Base-by-base conservation (phyloP, 2,329 filamentous ascomycete species). In the Setomelanomma holmii region DNA sequence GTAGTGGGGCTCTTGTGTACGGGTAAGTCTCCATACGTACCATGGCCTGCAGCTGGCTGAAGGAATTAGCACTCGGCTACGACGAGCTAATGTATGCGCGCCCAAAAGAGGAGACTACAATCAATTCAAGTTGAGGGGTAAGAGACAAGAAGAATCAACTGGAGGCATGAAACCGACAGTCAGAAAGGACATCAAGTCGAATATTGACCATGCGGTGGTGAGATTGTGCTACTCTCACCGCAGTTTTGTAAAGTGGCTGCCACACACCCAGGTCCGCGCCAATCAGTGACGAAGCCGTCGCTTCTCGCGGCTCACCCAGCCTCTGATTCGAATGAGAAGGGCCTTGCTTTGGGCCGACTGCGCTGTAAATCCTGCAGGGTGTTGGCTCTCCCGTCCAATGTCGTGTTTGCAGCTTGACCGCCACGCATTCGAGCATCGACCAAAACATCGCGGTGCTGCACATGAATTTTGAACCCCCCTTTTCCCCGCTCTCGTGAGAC, bases 1-100 rank as follows among this genome's bases (percentile, higher is more conserved):
- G 40, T 35, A 43, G 61, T 56, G 55, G 53, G 53, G 52, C 53
- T 44, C 40, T 48, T 53, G 49, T 60, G 57, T 53, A 62, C 45
- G 56, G 51, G 53, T 55, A 56, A 58, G 36, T 33, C 21, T 23
- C 36, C 36, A 19, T 39, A 33, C 39, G 44, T 57, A 60, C 53
- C 50, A 56, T 55, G 54, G 56, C 60, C 56, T 64, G 66, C 64
- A 67, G 63, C 35, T 47, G 53, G 38, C 45, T 57, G 51, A 27
- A 38, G 39, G n/a, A 42, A 45, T 45, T 56, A 56, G 46, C 27
- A 40, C 56, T 56, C 55, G 55, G 57, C 48, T 60, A 55, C 35
- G 56, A 45, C 56, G 39, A 55, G 43, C 64, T 63, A 68, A 66
- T 66, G 62, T 62, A 63, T 53, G 66, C 64, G 59, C 55, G 61